Evolutionary conservation across 371 early-diverging fungal genomes (phyloP).

Genomic region (Mortierella sp.): DNA sequence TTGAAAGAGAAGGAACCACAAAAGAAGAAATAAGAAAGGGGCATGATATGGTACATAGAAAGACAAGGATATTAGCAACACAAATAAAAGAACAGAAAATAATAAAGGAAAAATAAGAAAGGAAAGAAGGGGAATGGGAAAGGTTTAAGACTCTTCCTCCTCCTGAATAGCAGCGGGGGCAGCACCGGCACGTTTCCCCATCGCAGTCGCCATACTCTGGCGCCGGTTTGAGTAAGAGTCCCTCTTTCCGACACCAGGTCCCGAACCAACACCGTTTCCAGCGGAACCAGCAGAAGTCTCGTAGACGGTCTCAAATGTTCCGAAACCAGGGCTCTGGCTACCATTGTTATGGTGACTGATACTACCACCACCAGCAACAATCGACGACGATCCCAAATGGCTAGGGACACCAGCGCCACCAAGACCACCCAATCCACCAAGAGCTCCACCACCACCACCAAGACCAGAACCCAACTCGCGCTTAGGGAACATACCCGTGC

Average conservation of each 20-base stretch:
- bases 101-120: slow-evolving; percentile 5
- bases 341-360: neutral
- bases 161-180: slow-evolving; percentile 56
- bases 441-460: neutral
- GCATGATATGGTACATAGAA: slow-evolving; percentile 3
- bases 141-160: slow-evolving; percentile 45
- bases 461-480: slow-evolving; percentile 36
- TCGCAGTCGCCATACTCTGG: slow-evolving; percentile 52
- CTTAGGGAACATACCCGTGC: slow-evolving; percentile 40
- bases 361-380: neutral
- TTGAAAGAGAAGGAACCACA: neutral
- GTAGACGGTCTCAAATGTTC: slow-evolving; percentile 9
- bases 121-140: neutral
- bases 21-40: neutral
- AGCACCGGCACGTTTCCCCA: slow-evolving; percentile 45
- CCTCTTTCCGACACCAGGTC: slow-evolving; percentile 21
- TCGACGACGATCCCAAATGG: neutral
- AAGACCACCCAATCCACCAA: slow-evolving; percentile 42
- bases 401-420: slow-evolving; percentile 16
- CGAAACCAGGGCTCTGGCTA: slow-evolving; percentile 16
- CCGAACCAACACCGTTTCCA: neutral
- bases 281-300: slow-evolving; percentile 4
- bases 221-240: slow-evolving; percentile 52
- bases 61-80: neutral
- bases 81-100: neutral